Base-by-base conservation (phyloP, 805 yeast species). In the Myxozyma nipponensis region DNA sequence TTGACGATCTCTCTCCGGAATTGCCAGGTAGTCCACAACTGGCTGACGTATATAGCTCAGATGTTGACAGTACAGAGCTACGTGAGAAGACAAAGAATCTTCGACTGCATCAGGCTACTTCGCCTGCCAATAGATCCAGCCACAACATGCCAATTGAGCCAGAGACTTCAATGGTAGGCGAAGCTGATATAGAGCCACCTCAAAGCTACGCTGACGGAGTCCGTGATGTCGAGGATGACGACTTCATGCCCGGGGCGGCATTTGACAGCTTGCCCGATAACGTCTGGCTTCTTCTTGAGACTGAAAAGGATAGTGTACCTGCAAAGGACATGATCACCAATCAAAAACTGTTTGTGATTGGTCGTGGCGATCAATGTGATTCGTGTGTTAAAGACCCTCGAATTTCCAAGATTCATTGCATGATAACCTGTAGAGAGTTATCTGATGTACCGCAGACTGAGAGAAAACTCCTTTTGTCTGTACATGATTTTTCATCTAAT, bases 381-480 rank as follows among this genome's bases (percentile, higher is more conserved):
- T 75, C 78, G 30, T 72, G 72, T 39, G 77, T 86, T 17, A 71
- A 77, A 28, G 96, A 90, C 58, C 84, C 77, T 59, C 69, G 96
- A 41, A 76, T 91, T 60, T 90, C 97, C 1, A 86, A 88, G 57
- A 73, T 83, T 1, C 98, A 93, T 67, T 89, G 96, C 66, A 69
- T 81, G 26, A 71, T 91, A 13, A 61, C 74, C 50, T 87, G 83
- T 62, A 77, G 13, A 40, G 21, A 23, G 25, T 5, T 21, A 5
- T 4, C 25, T 2, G 5, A n/a, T 35, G 24, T 25, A 36, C 32
- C 13, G 7, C 23, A n/a, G 13, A 38, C 17, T 15, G 46, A 42
- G 7, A 47, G 19, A n/a, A 21, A 15, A 21, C 41, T 44, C 21
- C 22, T 48, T n/a, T 19, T 86, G 15, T 88, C 95, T 95, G 69